A percentile compares a stretch with the other conserved stretches of the same genome.
Evolutionary conservation across 495 filamentous ascomycete species (phyloP).

Genomic region (Podospora conica): DNA sequence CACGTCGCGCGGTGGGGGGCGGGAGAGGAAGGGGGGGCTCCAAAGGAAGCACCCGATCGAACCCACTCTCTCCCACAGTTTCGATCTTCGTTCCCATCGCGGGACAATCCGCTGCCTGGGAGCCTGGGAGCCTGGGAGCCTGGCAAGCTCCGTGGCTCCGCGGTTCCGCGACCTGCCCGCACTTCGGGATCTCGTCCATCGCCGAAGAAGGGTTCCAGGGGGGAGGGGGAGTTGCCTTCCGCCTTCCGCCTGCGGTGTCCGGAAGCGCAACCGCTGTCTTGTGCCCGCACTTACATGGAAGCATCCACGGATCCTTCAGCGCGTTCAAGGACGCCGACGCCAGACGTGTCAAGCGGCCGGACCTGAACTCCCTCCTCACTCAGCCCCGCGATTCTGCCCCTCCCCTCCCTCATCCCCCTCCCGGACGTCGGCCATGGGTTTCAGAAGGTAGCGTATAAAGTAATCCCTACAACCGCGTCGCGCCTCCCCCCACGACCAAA

Average conservation of each 20-base stretch:
- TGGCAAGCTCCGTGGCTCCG: background rate
- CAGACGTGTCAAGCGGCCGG: slow-evolving; percentile 1
- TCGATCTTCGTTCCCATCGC: slow-evolving; percentile 4
- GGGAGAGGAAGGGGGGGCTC: background rate
- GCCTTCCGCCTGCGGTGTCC: slow-evolving; percentile 1
- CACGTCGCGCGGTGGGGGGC: slow-evolving; percentile 1
- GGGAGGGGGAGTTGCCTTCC: background rate
- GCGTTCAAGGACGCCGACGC: background rate
- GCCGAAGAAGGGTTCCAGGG: background rate
- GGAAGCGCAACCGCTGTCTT: slow-evolving; percentile 2
- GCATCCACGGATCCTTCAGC: background rate
- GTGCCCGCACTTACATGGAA: background rate
- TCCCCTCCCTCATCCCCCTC: background rate
- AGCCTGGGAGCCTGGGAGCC: too few species aligned
- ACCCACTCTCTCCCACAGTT: background rate
- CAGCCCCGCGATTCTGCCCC: background rate
- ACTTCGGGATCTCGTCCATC: background rate
- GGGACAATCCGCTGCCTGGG: slow-evolving; percentile 9
- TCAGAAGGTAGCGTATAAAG: background rate
- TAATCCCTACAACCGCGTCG: background rate
- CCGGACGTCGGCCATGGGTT: background rate
- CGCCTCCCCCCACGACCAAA: background rate
- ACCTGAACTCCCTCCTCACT: background rate
- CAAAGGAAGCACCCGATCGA: slow-evolving; percentile 6
- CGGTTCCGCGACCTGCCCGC: background rate